phyloP scores from a whole-genome alignment of 441 rosid species.

The Jatropha podagrica region DNA sequence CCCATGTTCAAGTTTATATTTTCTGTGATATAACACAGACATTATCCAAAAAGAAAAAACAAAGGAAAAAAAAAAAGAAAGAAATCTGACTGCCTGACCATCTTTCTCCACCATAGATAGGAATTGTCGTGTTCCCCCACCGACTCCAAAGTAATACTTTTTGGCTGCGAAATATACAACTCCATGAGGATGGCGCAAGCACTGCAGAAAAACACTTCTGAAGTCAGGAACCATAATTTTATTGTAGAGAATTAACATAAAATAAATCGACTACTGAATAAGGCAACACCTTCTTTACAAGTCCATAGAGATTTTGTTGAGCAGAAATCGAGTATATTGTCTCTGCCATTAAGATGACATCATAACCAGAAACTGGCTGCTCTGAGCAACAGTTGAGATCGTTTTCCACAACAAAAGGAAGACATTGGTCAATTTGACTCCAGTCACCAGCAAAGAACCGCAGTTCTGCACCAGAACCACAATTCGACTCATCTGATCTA shows the following conservation, averaged over 20 bases:
- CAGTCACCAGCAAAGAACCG: conserved; percentile 90
- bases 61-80: not conserved
- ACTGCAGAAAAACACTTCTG: conserved; percentile 42
- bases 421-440: conserved; percentile 67
- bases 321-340: conserved; percentile 76
- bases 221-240: conserved; percentile 21
- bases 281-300: conserved; percentile 65
- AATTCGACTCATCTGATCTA: conserved; percentile 20
- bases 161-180: conserved; percentile 84
- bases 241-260: not conserved
- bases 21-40: not conserved
- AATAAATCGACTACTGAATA: not conserved
- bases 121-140: conserved; percentile 89
- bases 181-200: conserved; percentile 56
- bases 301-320: conserved; percentile 62
- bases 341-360: conserved; percentile 87
- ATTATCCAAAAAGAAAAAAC: not conserved
- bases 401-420: conserved; percentile 47
- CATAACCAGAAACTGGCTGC: conserved; percentile 50
- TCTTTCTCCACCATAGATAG: conserved; percentile 74
- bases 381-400: conserved; percentile 30
- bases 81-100: conserved; percentile 42
- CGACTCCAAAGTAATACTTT: conserved; percentile 94
- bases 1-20: not conserved
- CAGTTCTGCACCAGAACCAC: conserved; percentile 30